Conservation (phyloP, 2,329 filamentous ascomycete genomes). For the Colletotrichum camelliae region DNA sequence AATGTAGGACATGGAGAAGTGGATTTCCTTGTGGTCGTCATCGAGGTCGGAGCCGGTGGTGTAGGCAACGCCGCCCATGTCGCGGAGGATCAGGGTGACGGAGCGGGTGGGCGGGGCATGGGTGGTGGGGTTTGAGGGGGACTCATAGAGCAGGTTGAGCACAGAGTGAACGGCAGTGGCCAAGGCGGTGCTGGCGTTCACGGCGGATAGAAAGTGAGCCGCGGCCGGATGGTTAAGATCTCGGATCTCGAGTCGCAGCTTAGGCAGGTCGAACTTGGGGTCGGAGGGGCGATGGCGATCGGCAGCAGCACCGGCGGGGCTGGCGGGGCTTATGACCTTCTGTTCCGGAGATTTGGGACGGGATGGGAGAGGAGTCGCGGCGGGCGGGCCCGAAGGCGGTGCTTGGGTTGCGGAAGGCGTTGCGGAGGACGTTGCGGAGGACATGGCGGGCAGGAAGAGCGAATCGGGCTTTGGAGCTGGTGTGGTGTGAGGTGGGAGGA, state of each 20-base stretch:
- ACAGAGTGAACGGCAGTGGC: slow-evolving; percentile 70
- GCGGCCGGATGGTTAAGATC: slow-evolving; percentile 67
- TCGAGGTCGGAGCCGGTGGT: slow-evolving; percentile 83
- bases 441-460: slow-evolving; percentile 22
- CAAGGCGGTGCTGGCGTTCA: slow-evolving; percentile 69
- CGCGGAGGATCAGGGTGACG: slow-evolving; percentile 80
- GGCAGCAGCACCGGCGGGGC: background rate
- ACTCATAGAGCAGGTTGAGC: slow-evolving; percentile 72
- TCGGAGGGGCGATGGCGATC: background rate
- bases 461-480: slow-evolving; percentile 10
- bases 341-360: background rate
- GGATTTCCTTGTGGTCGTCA: slow-evolving; percentile 89
- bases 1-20: slow-evolving; percentile 83
- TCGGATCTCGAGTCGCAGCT: slow-evolving; percentile 64
- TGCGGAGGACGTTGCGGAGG: background rate
- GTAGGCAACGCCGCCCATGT: slow-evolving; percentile 87
- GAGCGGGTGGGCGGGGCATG: slow-evolving; percentile 73
- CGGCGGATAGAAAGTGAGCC: slow-evolving; percentile 68
- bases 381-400: background rate
- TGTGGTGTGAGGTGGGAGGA: slow-evolving; percentile 14
- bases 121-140: slow-evolving; percentile 44
- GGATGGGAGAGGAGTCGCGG: slow-evolving; percentile 13
- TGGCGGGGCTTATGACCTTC: background rate
- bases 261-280: slow-evolving; percentile 44
- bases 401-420: background rate